phyloP scores from a whole-genome alignment of 75 land plant genomes.

The Ceratopteris richardii region DNA sequence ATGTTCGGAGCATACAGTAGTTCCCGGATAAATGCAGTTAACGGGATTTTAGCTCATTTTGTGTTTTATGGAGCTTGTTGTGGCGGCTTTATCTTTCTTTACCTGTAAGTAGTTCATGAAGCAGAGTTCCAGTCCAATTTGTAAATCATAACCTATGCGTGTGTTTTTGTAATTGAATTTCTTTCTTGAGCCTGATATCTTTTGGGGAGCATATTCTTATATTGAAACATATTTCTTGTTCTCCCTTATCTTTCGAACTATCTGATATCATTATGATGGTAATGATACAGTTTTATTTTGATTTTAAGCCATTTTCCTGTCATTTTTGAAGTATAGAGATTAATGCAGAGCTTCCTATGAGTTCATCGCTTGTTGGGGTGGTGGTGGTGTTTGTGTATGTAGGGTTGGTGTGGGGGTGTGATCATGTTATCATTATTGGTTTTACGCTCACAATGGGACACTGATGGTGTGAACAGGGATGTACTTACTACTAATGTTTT shows the following conservation, averaged over 20 bases:
- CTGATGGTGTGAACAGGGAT: too few relatives aligned
- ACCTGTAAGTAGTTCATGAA: constrained; percentile 47
- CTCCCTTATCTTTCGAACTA: not conserved
- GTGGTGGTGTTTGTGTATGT: too few relatives aligned
- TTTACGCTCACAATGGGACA: too few relatives aligned
- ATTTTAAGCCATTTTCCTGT: too few relatives aligned
- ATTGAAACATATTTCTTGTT: not conserved
- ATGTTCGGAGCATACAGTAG: constrained; percentile 81
- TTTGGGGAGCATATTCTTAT: too few relatives aligned
- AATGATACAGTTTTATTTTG: not conserved
- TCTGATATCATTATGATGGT: not conserved
- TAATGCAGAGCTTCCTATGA: too few relatives aligned
- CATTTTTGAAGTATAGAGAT: too few relatives aligned
- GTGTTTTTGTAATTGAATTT: not conserved
- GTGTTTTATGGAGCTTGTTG: constrained; percentile 61
- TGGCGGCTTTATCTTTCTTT: constrained; percentile 42
- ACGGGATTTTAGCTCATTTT: constrained; percentile 61
- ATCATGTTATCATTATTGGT: not conserved
- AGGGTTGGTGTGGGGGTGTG: not conserved
- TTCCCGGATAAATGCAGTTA: constrained; percentile 57
- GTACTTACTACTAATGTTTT: too few relatives aligned
- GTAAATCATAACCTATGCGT: not conserved
- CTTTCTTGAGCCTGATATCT: not conserved
- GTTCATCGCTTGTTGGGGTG: too few relatives aligned
- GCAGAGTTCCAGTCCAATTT: too few relatives aligned